Evolutionary conservation across 768 basidiomycete genomes (phyloP).

Genomic region (Lactifluus piperatus): DNA sequence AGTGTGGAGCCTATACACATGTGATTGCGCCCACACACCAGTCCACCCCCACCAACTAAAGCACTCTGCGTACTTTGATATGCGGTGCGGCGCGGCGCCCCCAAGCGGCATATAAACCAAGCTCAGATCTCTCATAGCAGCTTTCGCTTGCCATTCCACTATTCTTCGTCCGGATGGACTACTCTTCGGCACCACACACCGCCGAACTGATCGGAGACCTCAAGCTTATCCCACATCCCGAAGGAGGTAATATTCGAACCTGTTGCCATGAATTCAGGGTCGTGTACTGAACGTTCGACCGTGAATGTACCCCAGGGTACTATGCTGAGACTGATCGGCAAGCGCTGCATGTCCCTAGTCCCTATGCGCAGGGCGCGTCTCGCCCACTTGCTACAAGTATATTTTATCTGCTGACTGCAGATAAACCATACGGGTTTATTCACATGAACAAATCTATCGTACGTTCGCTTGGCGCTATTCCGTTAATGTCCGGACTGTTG

Average conservation of each 20-base stretch:
- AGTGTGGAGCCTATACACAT: too few species aligned
- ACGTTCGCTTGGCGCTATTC: conserved; percentile 15
- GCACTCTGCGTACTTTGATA: background rate
- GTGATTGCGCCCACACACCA: too few species aligned
- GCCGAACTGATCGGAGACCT: conserved; percentile 22
- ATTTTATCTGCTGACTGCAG: conserved; percentile 39
- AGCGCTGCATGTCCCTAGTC: conserved; percentile 25
- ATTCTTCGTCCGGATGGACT: background rate
- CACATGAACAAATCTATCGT: conserved; percentile 44
- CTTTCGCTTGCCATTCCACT: background rate
- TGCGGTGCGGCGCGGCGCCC: background rate
- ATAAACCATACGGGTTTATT: conserved; percentile 33
- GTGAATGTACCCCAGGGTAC: conserved; percentile 24
- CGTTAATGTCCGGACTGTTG: background rate
- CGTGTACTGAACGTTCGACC: background rate
- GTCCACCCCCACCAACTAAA: too few species aligned
- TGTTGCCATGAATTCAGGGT: background rate
- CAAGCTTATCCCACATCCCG: conserved; percentile 24
- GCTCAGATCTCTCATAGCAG: background rate
- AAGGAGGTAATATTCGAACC: conserved; percentile 20
- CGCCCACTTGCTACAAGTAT: conserved; percentile 37
- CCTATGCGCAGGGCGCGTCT: conserved; percentile 26
- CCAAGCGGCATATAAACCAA: background rate
- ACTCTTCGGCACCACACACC: conserved; percentile 13
- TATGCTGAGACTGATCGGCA: conserved; percentile 31